phyloP scores from a whole-genome alignment of 164 flowering plant genomes.

The Stephania japonica region DNA sequence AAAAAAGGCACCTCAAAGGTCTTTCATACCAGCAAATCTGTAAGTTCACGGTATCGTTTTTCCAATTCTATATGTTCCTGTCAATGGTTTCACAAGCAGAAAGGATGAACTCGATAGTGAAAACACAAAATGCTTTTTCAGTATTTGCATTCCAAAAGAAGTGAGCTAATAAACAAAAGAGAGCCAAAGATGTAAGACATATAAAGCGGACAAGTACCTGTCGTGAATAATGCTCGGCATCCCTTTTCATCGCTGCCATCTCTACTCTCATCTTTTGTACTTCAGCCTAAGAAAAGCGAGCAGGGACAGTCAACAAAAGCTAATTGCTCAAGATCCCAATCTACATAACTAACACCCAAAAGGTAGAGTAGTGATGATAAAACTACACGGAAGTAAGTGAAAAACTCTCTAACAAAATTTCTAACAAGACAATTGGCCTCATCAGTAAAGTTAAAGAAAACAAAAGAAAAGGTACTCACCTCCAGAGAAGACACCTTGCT shows the following conservation, averaged over 20 bases:
- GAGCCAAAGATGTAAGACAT: not conserved
- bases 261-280: slow-evolving; percentile 94
- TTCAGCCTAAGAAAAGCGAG: slow-evolving; percentile 58
- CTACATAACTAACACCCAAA: not conserved
- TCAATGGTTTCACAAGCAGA: slow-evolving; percentile 3
- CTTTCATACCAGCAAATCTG: slow-evolving; percentile 78
- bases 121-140: not conserved
- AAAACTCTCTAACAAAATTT: not conserved
- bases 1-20: slow-evolving; percentile 7
- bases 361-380: not conserved
- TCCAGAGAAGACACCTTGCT: slow-evolving; percentile 78
- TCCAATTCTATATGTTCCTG: slow-evolving; percentile 99
- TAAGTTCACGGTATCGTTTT: slow-evolving; percentile 92
- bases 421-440: not conserved
- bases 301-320: not conserved
- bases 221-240: slow-evolving; percentile 98
- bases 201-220: slow-evolving; percentile 38
- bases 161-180: slow-evolving; percentile 1
- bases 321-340: not conserved
- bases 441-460: not conserved
- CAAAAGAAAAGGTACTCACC: slow-evolving; percentile 37
- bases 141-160: no score
- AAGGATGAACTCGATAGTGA: not conserved
- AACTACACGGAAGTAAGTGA: not conserved
- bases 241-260: slow-evolving; percentile 99